phyloP scores from a whole-genome alignment of 257 asterid species.

The Solanum stenotomum region DNA sequence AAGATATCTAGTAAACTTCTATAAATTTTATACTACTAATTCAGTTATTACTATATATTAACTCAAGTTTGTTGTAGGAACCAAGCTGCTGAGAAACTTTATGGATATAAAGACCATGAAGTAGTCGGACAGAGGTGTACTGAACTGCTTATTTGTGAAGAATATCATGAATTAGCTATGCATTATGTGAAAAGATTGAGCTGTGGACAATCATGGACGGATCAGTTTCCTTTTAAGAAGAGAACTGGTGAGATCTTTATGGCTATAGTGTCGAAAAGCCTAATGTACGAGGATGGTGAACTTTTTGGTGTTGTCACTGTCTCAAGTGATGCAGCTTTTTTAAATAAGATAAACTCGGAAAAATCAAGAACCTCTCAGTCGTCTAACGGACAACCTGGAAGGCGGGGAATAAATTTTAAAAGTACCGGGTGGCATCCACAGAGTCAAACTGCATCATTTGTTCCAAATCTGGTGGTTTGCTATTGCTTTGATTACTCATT shows the following conservation, averaged over 20 bases:
- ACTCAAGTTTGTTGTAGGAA: slow-evolving; percentile 41
- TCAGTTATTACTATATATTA: background rate
- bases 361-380: slow-evolving; percentile 4
- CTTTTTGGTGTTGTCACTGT: slow-evolving; percentile 54
- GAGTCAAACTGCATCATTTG: slow-evolving; percentile 36
- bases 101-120: slow-evolving; percentile 54
- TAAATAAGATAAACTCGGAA: slow-evolving; percentile 21
- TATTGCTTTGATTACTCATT: background rate
- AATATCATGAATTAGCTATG: slow-evolving; percentile 21
- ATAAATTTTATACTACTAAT: background rate
- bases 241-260: slow-evolving; percentile 44
- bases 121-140: slow-evolving; percentile 34
- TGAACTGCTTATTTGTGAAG: slow-evolving; percentile 41
- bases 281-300: slow-evolving; percentile 57
- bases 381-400: slow-evolving; percentile 13
- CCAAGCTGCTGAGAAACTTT: slow-evolving; percentile 61
- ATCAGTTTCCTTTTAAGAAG: slow-evolving; percentile 57
- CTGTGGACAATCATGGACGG: slow-evolving; percentile 56
- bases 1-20: background rate
- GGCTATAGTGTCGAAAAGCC: slow-evolving; percentile 59
- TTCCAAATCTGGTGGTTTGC: slow-evolving; percentile 62
- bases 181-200: slow-evolving; percentile 27
- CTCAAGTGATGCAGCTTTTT: slow-evolving; percentile 60
- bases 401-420: slow-evolving; percentile 22
- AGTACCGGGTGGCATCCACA: slow-evolving; percentile 27